Conservation (phyloP, 2,329 filamentous ascomycete species). For the Coniella lustricola region DNA sequence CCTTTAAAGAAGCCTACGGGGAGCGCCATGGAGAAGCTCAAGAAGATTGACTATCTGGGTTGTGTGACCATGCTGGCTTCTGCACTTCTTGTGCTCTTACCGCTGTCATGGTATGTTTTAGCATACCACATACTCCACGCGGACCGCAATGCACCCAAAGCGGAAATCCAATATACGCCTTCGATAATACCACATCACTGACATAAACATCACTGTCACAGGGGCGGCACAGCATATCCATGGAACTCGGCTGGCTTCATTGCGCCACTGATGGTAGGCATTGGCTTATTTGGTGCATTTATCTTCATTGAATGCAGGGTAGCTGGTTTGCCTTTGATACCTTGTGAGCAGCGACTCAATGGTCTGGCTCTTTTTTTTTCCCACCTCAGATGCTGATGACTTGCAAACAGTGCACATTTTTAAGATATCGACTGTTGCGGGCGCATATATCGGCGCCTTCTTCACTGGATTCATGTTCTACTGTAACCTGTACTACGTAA, state of each 20-base stretch:
- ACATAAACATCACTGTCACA: neutral
- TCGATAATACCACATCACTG: too few relatives aligned
- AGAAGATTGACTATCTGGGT: slow-evolving; percentile 13
- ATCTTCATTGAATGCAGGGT: slow-evolving; percentile 10
- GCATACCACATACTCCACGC: too few relatives aligned
- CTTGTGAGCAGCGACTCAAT: neutral
- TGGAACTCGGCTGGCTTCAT: slow-evolving; percentile 13
- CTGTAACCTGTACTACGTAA: slow-evolving; percentile 16
- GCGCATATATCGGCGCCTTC: slow-evolving; percentile 9
- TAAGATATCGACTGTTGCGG: slow-evolving; percentile 8
- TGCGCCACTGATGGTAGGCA: slow-evolving; percentile 10
- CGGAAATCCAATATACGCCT: too few relatives aligned
- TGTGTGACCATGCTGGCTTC: slow-evolving; percentile 10
- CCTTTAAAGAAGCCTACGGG: slow-evolving; percentile 14
- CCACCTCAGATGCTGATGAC: neutral
- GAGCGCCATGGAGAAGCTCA: slow-evolving; percentile 7
- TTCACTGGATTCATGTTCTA: slow-evolving; percentile 17
- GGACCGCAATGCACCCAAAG: too few relatives aligned
- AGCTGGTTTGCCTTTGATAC: neutral
- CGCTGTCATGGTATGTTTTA: neutral
- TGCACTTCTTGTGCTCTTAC: slow-evolving; percentile 3
- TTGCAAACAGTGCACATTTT: slow-evolving; percentile 13
- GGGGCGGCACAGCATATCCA: slow-evolving; percentile 11
- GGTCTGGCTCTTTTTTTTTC: too few relatives aligned
- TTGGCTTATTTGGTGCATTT: slow-evolving; percentile 4